Conservation (phyloP, 345 rosid genomes). For the Leavenworthia alabamica region DNA sequence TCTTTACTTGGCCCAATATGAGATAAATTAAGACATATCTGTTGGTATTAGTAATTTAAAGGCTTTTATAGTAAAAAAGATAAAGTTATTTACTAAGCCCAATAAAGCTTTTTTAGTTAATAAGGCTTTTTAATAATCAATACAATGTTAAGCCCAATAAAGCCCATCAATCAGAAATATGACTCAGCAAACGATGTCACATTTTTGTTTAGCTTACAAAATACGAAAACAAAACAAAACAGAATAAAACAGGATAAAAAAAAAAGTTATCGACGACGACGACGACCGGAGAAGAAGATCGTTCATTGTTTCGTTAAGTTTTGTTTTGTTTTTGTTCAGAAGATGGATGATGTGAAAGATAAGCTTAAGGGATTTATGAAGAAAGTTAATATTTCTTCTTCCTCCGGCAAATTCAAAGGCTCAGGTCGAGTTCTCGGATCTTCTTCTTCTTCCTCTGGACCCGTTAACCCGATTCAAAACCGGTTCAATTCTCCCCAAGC, state of each 20-base stretch:
- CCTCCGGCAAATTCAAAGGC: constrained; percentile 85
- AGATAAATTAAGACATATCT: no score
- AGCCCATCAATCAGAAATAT: neutral
- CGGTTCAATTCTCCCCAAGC: constrained; percentile 40
- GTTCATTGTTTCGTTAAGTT: neutral
- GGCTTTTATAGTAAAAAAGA: neutral
- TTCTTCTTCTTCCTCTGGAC: constrained; percentile 50
- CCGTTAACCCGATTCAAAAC: constrained; percentile 40
- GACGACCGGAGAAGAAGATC: constrained; percentile 1
- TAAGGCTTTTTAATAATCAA: no score
- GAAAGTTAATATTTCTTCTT: constrained; percentile 65
- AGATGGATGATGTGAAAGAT: constrained; percentile 82
- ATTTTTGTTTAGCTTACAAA: neutral
- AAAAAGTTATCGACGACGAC: neutral
- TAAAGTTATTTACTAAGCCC: no score
- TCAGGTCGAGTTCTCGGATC: constrained; percentile 79
- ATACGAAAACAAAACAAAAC: neutral
- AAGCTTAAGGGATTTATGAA: constrained; percentile 86
- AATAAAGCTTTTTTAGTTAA: no score
- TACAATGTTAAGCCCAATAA: neutral
- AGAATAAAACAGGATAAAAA: neutral
- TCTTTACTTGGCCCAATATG: no score
- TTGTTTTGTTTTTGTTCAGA: neutral
- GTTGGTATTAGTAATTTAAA: neutral
- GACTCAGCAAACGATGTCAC: neutral